Base-by-base conservation (phyloP, 2,329 filamentous ascomycete genomes). In the Cercospora sojina region DNA sequence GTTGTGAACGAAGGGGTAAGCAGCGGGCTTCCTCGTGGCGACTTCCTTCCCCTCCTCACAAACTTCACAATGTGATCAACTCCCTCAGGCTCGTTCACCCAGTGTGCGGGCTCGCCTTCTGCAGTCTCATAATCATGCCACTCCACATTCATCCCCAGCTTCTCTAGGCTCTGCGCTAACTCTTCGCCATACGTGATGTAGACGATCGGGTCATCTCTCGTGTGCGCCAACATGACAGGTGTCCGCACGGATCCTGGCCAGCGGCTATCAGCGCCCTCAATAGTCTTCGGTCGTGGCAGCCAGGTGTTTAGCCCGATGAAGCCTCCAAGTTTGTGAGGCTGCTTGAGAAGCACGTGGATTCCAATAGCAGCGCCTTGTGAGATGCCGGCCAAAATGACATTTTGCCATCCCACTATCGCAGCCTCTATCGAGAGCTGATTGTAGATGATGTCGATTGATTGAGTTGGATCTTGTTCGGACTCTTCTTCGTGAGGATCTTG, bases 401-500 rank as follows among this genome's bases (percentile, higher is more conserved):
- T 71, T 10, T 60, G 56, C 29, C 49, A 32, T 12, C 72, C 71
- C 8, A 73, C 64, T 31, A 68, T 55, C 2, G 29, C 49, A 10
- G 62, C 71, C 32, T 73, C 72, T 32, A 64, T 29, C 1, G 59
- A 41, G 3, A 72, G 59, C 32, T 67, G 53, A 25, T 64, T 57
- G 35, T 71, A 57, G 12, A 70, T 53, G 12, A 59, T 60, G 18
- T 56, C 47, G 4, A 70, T 66, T 5, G 65, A 38, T 10, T 18
- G 27, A 2, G 65, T 58, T 10, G 66, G 64, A 25, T 67, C 61
- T 43, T 69, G 68, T 8, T 66, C 67, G 16, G 73, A 71, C 53
- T 69, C 65, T 31, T 68, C 59, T 59, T 76, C 70, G 35, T 75
- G 68, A 3, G 74, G 74, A 9, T 75, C 49, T 43, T 76, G 73